Conservation (phyloP, 495 filamentous ascomycete species). For the Sabuloglossum arenarium region DNA sequence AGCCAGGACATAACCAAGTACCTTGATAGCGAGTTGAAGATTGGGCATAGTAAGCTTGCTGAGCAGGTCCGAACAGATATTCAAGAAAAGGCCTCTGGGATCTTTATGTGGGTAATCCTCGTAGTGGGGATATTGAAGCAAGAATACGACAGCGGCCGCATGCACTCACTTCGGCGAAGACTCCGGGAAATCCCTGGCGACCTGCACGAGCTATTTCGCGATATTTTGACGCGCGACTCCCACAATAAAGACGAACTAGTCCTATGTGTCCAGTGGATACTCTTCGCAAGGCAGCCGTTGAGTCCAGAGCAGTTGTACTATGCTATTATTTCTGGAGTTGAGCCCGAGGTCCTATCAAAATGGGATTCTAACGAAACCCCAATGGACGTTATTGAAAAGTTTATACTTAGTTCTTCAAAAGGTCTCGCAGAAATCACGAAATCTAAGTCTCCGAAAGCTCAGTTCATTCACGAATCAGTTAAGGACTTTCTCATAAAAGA, state of each 20-base stretch:
- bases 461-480: conserved; percentile 25
- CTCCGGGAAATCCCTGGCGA: conserved; percentile 17
- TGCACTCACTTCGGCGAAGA: conserved; percentile 5
- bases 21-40: conserved; percentile 6
- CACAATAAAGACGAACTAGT: conserved; percentile 13
- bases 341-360: conserved; percentile 1
- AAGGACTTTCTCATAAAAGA: conserved; percentile 17
- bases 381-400: conserved; percentile 8
- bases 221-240: conserved; percentile 17
- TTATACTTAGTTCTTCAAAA: conserved; percentile 17
- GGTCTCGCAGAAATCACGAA: conserved; percentile 18
- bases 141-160: too few relatives aligned
- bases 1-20: conserved; percentile 9
- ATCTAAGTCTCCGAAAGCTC: conserved; percentile 12
- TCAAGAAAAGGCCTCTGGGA: conserved; percentile 1
- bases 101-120: conserved; percentile 19
- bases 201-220: conserved; percentile 16
- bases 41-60: too few relatives aligned
- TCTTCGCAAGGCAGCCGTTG: conserved; percentile 17
- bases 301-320: conserved; percentile 18
- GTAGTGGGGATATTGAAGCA: conserved; percentile 15
- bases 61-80: too few relatives aligned
- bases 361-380: conserved; percentile 7
- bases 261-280: conserved; percentile 21
- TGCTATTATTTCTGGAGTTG: conserved; percentile 16